Conservation (phyloP, 306 rosid genomes). For the Neltuma alba region DNA sequence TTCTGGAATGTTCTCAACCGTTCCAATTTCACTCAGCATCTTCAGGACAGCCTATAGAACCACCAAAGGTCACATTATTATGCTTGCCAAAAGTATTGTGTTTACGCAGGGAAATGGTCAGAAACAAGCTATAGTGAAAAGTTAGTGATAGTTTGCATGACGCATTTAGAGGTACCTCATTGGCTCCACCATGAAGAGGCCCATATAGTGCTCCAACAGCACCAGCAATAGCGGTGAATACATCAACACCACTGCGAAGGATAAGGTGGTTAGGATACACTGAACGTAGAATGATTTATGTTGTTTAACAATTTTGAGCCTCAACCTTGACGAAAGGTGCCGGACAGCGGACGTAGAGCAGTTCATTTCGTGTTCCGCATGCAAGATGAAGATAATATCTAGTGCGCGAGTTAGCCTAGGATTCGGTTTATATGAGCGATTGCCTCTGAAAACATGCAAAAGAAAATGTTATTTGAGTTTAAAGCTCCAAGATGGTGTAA, state of each 20-base stretch:
- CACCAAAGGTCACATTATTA: constrained; percentile 37
- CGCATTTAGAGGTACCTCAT: constrained; percentile 62
- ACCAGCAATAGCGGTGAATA: constrained; percentile 89
- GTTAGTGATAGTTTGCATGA: constrained; percentile 18
- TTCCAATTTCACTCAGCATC: constrained; percentile 87
- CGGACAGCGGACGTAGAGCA: constrained; percentile 92
- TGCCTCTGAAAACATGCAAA: constrained; percentile 59
- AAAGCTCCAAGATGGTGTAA: not conserved
- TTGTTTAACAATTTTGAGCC: constrained; percentile 9
- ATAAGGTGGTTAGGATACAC: constrained; percentile 18
- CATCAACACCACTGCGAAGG: constrained; percentile 82
- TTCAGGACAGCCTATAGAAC: constrained; percentile 81
- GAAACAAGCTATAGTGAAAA: constrained; percentile 4
- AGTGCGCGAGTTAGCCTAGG: constrained; percentile 73
- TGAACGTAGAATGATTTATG: not conserved
- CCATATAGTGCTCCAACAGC: constrained; percentile 94
- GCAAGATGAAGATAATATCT: constrained; percentile 84
- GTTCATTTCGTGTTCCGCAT: constrained; percentile 96
- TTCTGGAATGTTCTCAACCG: constrained; percentile 78
- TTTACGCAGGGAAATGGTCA: not conserved
- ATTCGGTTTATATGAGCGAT: constrained; percentile 81
- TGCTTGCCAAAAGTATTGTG: constrained; percentile 1
- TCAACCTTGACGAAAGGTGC: constrained; percentile 89
- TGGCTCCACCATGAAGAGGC: constrained; percentile 98
- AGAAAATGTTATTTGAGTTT: constrained; percentile 14